These are phyloP conservation scores for Aspergillus ruber DNA, from an alignment of 2,329 filamentous ascomycete species.

Conservation along the genomic window DNA sequence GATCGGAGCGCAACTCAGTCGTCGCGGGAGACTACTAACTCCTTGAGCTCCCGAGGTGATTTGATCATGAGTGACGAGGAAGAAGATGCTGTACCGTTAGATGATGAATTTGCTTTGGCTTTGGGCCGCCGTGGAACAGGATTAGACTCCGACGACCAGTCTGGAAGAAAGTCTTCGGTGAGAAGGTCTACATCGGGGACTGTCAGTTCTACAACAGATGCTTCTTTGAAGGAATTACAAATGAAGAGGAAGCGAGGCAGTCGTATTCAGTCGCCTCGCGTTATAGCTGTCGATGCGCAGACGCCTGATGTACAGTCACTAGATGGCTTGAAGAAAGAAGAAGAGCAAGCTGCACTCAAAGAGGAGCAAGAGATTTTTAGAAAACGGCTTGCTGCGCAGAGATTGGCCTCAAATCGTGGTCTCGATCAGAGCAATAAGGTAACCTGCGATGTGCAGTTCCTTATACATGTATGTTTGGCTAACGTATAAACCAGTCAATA, in stretches of 20 bases:
- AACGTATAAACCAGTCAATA: slow-evolving; percentile 5
- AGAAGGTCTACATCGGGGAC: slow-evolving; percentile 38
- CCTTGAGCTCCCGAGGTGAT: slow-evolving; percentile 79
- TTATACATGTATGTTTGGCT: neutral
- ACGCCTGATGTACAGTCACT: slow-evolving; percentile 42
- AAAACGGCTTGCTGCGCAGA: slow-evolving; percentile 50
- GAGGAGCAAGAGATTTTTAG: slow-evolving; percentile 52
- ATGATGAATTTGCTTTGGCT: slow-evolving; percentile 84
- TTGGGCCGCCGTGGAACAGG: slow-evolving; percentile 64
- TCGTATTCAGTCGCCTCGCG: slow-evolving; percentile 19
- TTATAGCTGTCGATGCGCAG: slow-evolving; percentile 22
- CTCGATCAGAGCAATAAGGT: slow-evolving; percentile 33
- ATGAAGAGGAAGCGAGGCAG: slow-evolving; percentile 28
- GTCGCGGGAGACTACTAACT: slow-evolving; percentile 77
- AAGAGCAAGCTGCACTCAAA: slow-evolving; percentile 46
- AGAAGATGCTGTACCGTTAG: slow-evolving; percentile 85
- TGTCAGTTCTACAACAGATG: slow-evolving; percentile 40
- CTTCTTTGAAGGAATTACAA: slow-evolving; percentile 41
- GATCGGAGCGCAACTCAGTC: slow-evolving; percentile 71
- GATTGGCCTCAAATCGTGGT: slow-evolving; percentile 50
- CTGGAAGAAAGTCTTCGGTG: slow-evolving; percentile 55
- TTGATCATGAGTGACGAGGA: slow-evolving; percentile 88
- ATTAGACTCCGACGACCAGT: slow-evolving; percentile 58
- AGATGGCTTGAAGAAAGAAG: slow-evolving; percentile 52
- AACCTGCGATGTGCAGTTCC: slow-evolving; percentile 2